phyloP scores from a whole-genome alignment of 2,329 filamentous ascomycete species.

The Aureobasidium sp. region DNA sequence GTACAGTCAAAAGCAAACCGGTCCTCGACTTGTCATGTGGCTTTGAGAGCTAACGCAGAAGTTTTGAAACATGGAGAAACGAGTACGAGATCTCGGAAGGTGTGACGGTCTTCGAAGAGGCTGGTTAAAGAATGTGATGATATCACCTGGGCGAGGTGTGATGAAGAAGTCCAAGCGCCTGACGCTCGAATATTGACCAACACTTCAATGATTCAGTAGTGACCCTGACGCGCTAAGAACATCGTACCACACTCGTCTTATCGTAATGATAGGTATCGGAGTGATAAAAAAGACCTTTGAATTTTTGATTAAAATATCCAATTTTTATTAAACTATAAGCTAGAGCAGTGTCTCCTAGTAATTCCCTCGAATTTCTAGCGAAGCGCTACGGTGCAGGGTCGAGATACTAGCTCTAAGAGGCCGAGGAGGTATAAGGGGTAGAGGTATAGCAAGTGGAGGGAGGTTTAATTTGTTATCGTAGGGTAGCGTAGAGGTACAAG shows the following conservation, averaged over 20 bases:
- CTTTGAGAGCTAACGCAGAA: neutral
- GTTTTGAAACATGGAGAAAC: neutral
- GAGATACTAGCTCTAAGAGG: too few species aligned
- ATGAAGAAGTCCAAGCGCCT: neutral
- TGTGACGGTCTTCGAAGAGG: neutral
- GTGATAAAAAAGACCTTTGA: too few species aligned
- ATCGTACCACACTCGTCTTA: neutral
- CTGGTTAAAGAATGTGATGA: neutral
- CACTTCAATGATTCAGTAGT: neutral
- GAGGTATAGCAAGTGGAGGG: too few species aligned
- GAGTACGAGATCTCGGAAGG: neutral
- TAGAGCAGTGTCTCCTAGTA: too few species aligned
- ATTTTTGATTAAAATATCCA: too few species aligned
- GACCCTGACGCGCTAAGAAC: neutral
- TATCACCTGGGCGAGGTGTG: neutral
- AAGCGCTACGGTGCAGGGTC: too few species aligned
- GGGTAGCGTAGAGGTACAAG: too few species aligned
- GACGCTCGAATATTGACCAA: neutral
- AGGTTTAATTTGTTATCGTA: too few species aligned
- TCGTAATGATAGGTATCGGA: too few species aligned
- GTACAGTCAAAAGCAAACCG: neutral
- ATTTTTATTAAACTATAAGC: too few species aligned
- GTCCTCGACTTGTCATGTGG: neutral
- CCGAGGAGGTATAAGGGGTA: too few species aligned
- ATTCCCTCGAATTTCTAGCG: too few species aligned